These are phyloP conservation scores for Prinsepia uniflora DNA, from an alignment of 306 rosid genomes.

Conservation along the genomic window DNA sequence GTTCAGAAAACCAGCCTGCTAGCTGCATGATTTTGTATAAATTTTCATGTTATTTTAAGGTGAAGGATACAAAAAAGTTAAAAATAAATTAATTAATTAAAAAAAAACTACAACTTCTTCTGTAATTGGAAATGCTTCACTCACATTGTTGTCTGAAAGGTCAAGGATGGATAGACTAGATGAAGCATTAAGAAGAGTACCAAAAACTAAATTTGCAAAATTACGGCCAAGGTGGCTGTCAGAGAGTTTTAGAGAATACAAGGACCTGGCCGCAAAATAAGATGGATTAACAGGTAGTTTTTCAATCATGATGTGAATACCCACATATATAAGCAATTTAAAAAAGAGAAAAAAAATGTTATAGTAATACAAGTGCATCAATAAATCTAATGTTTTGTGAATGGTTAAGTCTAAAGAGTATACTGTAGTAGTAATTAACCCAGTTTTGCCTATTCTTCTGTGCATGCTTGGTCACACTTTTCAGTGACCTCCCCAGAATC, in stretches of 20 bases:
- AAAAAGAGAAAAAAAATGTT: not conserved
- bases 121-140: constrained; percentile 31
- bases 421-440: not conserved
- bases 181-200: constrained; percentile 57
- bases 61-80: constrained; percentile 22
- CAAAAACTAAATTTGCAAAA: constrained; percentile 55
- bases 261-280: constrained; percentile 49
- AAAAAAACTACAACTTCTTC: not conserved
- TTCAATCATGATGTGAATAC: constrained; percentile 6
- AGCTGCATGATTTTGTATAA: constrained; percentile 47
- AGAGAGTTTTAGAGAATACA: constrained; percentile 57
- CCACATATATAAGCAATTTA: not conserved
- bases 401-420: not conserved
- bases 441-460: not conserved
- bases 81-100: not conserved
- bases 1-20: constrained; percentile 79
- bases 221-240: constrained; percentile 50
- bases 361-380: not conserved
- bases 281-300: not conserved
- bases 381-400: not conserved
- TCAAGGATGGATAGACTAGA: constrained; percentile 71
- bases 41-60: constrained; percentile 27
- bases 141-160: constrained; percentile 79
- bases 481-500: not conserved
- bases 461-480: not conserved